phyloP scores from a whole-genome alignment of 371 early-diverging fungal genomes.

The Nematocida displodere region DNA sequence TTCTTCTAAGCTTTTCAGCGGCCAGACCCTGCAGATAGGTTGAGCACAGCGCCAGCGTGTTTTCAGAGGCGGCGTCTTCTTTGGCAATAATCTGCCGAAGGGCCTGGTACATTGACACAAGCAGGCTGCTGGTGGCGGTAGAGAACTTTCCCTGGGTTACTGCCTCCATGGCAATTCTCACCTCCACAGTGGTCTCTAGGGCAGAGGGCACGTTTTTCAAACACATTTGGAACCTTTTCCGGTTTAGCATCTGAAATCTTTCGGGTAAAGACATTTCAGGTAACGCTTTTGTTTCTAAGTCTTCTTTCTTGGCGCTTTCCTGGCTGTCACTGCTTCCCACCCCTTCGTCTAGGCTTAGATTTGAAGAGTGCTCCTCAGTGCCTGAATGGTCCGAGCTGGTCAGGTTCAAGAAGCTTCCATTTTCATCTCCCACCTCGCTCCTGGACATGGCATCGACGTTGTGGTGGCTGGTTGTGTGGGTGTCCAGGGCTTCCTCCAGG shows the following conservation, averaged over 20 bases:
- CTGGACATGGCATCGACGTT: too few species aligned
- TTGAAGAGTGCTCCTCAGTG: too few species aligned
- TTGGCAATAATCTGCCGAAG: neutral
- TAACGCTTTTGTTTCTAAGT: neutral
- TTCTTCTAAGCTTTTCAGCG: conserved; percentile 51
- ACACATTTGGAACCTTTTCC: neutral
- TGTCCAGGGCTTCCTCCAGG: too few species aligned
- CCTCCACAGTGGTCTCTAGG: neutral
- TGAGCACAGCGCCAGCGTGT: conserved; percentile 23
- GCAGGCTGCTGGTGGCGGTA: neutral
- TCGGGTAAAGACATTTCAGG: neutral
- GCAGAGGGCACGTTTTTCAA: neutral
- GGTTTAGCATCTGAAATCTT: conserved; percentile 1
- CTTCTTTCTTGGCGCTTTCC: neutral
- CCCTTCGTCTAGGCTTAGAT: too few species aligned
- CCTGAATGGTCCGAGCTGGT: neutral
- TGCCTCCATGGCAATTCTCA: neutral
- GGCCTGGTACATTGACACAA: neutral
- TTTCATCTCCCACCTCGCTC: neutral
- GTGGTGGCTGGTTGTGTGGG: too few species aligned
- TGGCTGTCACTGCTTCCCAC: too few species aligned
- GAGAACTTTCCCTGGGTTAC: conserved; percentile 6
- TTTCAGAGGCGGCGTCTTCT: neutral
- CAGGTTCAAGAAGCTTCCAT: neutral
- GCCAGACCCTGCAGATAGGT: conserved; percentile 54